A percentile compares a stretch with the other conserved stretches of the same genome.
These are phyloP conservation scores for Pelargonium australe DNA, from an alignment of 441 rosid genomes.

Conservation along the genomic window DNA sequence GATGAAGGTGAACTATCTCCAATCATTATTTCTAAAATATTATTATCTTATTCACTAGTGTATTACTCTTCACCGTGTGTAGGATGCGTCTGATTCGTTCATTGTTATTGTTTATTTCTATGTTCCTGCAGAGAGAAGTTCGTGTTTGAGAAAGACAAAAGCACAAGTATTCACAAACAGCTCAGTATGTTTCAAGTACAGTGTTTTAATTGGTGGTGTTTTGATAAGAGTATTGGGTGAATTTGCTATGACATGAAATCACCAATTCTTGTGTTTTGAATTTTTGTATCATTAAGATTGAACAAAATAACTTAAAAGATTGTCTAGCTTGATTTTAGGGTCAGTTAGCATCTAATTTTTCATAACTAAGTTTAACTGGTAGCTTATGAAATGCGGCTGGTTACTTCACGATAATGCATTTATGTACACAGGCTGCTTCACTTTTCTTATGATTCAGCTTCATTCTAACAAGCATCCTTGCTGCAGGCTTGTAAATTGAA, in stretches of 20 bases:
- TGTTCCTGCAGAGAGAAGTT: slow-evolving; percentile 54
- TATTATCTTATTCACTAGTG: background rate
- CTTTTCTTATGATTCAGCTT: slow-evolving; percentile 8
- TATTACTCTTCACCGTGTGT: background rate
- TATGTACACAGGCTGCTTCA: background rate
- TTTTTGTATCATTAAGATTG: too few relatives aligned
- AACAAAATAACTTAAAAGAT: too few relatives aligned
- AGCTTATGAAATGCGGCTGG: background rate
- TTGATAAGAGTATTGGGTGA: background rate
- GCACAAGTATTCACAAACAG: slow-evolving; percentile 87
- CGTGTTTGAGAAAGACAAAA: slow-evolving; percentile 78
- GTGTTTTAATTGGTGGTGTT: background rate
- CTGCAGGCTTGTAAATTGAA: slow-evolving; percentile 80
- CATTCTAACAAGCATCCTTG: slow-evolving; percentile 1
- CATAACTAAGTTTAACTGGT: too few relatives aligned
- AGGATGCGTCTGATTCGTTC: slow-evolving; percentile 9
- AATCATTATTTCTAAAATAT: slow-evolving; percentile 5
- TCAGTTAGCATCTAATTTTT: too few relatives aligned
- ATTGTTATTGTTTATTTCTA: background rate
- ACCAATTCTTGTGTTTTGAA: too few relatives aligned
- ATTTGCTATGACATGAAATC: background rate
- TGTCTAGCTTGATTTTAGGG: too few relatives aligned
- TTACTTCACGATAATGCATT: background rate
- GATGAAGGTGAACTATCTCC: slow-evolving; percentile 54
- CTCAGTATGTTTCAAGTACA: slow-evolving; percentile 49